phyloP scores from a whole-genome alignment of 2,329 filamentous ascomycete genomes.

The Albifimbria verrucaria region DNA sequence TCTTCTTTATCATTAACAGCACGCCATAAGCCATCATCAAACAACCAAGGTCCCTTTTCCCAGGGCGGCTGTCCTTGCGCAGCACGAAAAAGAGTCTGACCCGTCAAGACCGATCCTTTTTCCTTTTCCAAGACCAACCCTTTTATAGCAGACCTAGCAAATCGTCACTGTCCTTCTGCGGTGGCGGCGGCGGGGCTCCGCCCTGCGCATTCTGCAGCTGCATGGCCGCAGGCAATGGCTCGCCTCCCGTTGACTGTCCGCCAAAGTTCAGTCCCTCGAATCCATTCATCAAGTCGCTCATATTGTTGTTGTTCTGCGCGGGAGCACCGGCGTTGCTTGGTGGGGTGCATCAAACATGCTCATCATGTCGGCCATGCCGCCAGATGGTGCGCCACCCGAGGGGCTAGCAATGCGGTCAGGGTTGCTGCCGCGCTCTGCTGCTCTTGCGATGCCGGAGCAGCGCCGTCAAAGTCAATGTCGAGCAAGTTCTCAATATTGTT shows the following conservation, averaged over 20 bases:
- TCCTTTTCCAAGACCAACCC: not conserved
- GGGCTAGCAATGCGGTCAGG: conserved; percentile 69
- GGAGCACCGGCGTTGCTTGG: conserved; percentile 41
- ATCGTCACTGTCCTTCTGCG: conserved; percentile 61
- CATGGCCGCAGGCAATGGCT: conserved; percentile 62
- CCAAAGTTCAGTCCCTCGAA: conserved; percentile 79
- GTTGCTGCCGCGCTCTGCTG: conserved; percentile 53
- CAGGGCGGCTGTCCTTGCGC: too few species aligned
- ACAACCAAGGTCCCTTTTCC: not conserved
- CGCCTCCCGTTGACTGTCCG: conserved; percentile 43
- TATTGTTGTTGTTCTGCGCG: conserved; percentile 48
- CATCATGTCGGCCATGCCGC: conserved; percentile 61
- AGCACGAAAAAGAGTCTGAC: not conserved
- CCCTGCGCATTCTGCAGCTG: conserved; percentile 44
- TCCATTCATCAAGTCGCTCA: conserved; percentile 88
- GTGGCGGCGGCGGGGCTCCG: conserved; percentile 29
- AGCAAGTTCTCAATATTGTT: conserved; percentile 91
- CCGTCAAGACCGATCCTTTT: not conserved
- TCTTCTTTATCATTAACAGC: not conserved
- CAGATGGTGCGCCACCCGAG: conserved; percentile 35
- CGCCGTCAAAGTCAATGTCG: conserved; percentile 94
- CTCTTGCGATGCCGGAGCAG: conserved; percentile 83
- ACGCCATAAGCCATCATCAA: not conserved
- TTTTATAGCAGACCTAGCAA: conserved; percentile 43
- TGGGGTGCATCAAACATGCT: conserved; percentile 69